These are phyloP conservation scores for Xerocomus nothofagi DNA, from an alignment of 1,284 basidiomycete genomes.

Conservation along the genomic window DNA sequence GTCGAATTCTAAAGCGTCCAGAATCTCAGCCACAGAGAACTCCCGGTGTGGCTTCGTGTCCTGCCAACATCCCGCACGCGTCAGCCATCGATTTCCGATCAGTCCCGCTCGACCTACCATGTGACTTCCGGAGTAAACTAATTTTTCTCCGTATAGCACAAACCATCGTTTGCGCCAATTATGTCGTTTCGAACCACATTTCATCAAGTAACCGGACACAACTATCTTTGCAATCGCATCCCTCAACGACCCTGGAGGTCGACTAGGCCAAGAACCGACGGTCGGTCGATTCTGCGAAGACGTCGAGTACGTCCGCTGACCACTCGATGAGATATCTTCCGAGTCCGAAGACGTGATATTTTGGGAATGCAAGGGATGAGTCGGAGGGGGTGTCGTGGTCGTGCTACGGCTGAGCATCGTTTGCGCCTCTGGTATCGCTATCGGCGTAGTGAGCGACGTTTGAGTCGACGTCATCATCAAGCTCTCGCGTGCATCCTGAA, in stretches of 20 bases:
- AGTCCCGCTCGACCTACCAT: constrained; percentile 61
- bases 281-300: constrained; percentile 44
- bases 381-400: constrained; percentile 48
- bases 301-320: constrained; percentile 37
- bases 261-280: constrained; percentile 42
- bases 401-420: constrained; percentile 29
- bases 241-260: constrained; percentile 22
- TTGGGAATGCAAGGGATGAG: constrained; percentile 34
- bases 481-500: constrained; percentile 75
- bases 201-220: constrained; percentile 92
- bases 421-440: constrained; percentile 49
- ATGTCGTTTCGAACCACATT: constrained; percentile 89
- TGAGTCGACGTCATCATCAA: constrained; percentile 62
- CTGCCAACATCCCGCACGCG: constrained; percentile 42
- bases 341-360: constrained; percentile 73
- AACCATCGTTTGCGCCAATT: constrained; percentile 97
- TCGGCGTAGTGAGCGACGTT: constrained; percentile 47
- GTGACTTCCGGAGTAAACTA: constrained; percentile 84
- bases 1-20: constrained; percentile 92
- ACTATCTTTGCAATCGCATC: constrained; percentile 74
- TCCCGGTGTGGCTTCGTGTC: constrained; percentile 85
- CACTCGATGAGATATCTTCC: constrained; percentile 59
- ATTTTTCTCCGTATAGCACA: constrained; percentile 75
- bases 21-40: constrained; percentile 81
- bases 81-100: constrained; percentile 16